Evolutionary conservation across 495 filamentous ascomycete genomes (phyloP).

Genomic region (Talaromyces trachyspermus): DNA sequence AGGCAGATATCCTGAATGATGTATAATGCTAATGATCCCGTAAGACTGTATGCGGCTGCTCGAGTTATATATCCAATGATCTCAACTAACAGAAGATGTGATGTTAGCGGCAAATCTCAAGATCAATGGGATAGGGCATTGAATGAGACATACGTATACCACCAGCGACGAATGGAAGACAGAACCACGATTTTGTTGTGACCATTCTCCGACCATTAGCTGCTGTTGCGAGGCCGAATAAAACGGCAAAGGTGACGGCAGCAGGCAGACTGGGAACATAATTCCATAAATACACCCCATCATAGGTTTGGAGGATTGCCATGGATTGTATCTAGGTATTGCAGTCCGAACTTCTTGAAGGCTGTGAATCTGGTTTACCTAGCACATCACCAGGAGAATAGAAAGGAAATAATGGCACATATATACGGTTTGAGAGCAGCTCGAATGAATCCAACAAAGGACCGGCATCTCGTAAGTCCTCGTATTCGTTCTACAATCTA

Average conservation of each 20-base stretch:
- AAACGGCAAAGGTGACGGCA: constrained; percentile 16
- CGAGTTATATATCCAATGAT: constrained; percentile 2
- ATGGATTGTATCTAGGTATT: not conserved
- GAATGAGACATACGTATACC: constrained; percentile 17
- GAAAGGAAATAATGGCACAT: too few relatives aligned
- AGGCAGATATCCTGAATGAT: constrained; percentile 6
- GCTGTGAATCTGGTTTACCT: too few relatives aligned
- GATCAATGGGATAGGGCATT: not conserved
- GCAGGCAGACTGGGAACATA: constrained; percentile 18
- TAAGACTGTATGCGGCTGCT: not conserved
- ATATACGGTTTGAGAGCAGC: too few relatives aligned
- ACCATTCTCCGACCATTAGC: constrained; percentile 15
- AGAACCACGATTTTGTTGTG: constrained; percentile 21
- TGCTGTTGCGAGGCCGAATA: constrained; percentile 14
- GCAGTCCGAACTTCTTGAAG: too few relatives aligned
- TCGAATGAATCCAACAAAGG: too few relatives aligned
- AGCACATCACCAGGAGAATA: too few relatives aligned
- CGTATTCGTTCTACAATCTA: too few relatives aligned
- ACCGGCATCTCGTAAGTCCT: too few relatives aligned
- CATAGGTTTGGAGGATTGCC: not conserved
- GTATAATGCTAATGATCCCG: not conserved
- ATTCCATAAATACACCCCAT: constrained; percentile 18
- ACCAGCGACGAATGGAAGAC: constrained; percentile 21
- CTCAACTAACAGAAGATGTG: not conserved
- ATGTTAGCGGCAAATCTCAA: not conserved